These are phyloP conservation scores for Solanum bulbocastanum DNA, from an alignment of 257 asterid genomes.

Conservation along the genomic window DNA sequence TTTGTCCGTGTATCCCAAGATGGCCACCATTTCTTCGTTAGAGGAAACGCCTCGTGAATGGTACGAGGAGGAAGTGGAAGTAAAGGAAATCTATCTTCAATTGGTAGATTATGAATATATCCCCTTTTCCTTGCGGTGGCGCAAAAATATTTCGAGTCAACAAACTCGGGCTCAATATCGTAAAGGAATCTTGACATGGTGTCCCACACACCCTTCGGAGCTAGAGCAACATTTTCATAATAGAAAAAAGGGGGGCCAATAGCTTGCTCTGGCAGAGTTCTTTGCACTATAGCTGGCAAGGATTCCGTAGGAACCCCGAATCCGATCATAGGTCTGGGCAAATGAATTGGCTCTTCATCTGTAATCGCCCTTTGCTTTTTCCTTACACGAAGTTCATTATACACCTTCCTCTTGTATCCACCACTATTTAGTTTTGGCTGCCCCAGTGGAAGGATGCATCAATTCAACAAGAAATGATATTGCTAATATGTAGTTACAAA, in stretches of 20 bases:
- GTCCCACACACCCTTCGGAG: conserved; percentile 41
- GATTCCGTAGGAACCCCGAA: conserved; percentile 27
- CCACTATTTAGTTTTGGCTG: conserved; percentile 22
- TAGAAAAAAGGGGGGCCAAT: conserved; percentile 34
- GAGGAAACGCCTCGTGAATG: conserved; percentile 30
- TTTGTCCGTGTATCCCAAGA: conserved; percentile 33
- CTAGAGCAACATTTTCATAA: conserved; percentile 37
- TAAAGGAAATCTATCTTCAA: conserved; percentile 22
- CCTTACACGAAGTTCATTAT: neutral
- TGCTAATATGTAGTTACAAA: neutral
- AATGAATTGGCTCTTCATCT: conserved; percentile 16
- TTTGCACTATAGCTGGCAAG: neutral
- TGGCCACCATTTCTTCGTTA: conserved; percentile 43
- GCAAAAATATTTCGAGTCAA: conserved; percentile 33
- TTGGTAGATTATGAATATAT: conserved; percentile 34
- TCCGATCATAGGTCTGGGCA: conserved; percentile 36
- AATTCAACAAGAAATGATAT: neutral
- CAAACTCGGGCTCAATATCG: conserved; percentile 30
- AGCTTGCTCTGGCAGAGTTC: conserved; percentile 28
- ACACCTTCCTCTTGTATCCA: conserved; percentile 8
- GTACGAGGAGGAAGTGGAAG: conserved; percentile 29
- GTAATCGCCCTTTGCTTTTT: conserved; percentile 11
- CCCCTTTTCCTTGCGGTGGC: conserved; percentile 40
- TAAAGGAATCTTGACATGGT: conserved; percentile 18
- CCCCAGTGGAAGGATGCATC: neutral